These are phyloP conservation scores for Starmerella stellata DNA, from an alignment of 805 yeast genomes.

Conservation along the genomic window DNA sequence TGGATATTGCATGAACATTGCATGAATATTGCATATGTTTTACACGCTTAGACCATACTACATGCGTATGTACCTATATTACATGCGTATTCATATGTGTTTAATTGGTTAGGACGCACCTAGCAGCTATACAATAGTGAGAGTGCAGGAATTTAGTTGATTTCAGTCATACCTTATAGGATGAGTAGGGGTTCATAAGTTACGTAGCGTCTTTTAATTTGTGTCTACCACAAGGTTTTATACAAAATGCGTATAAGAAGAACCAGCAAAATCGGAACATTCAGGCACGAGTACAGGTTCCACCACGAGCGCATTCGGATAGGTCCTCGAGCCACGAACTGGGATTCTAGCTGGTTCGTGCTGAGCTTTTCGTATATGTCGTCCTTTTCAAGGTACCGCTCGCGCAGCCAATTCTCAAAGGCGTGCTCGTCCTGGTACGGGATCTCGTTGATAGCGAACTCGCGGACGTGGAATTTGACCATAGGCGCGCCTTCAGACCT, in stretches of 20 bases:
- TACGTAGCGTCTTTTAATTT: not conserved
- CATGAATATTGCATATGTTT: too few relatives aligned
- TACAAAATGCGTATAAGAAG: slow-evolving; percentile 14
- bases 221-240: not conserved
- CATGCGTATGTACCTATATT: too few relatives aligned
- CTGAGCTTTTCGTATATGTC: slow-evolving; percentile 44
- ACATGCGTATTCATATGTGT: too few relatives aligned
- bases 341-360: slow-evolving; percentile 30
- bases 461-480: slow-evolving; percentile 48
- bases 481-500: slow-evolving; percentile 53
- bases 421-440: slow-evolving; percentile 38
- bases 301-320: slow-evolving; percentile 16
- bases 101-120: too few relatives aligned
- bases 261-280: slow-evolving; percentile 20
- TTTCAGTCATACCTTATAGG: too few relatives aligned
- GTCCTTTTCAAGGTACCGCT: slow-evolving; percentile 68
- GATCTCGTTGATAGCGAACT: slow-evolving; percentile 39
- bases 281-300: slow-evolving; percentile 23
- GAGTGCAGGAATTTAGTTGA: too few relatives aligned
- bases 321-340: slow-evolving; percentile 12
- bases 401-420: slow-evolving; percentile 61
- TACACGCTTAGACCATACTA: too few relatives aligned
- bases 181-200: too few relatives aligned
- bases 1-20: too few relatives aligned
- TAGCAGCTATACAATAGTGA: too few relatives aligned